These are phyloP conservation scores for Taphrina sp. DNA, from an alignment of 1,139 yeast genomes.

Conservation along the genomic window DNA sequence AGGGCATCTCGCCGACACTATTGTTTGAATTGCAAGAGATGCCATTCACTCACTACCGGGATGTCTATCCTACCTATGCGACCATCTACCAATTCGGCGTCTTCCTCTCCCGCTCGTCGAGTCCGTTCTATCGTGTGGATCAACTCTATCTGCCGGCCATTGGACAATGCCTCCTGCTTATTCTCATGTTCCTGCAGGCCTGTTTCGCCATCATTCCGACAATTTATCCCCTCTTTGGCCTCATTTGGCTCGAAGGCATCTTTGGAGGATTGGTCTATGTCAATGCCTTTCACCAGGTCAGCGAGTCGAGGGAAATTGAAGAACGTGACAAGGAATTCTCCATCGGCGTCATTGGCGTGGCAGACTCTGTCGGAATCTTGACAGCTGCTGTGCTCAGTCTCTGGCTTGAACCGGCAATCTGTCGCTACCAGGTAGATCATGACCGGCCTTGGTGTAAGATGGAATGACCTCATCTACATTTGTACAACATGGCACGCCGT, in stretches of 20 bases:
- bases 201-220: slow-evolving; percentile 58
- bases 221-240: slow-evolving; percentile 60
- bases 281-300: slow-evolving; percentile 76
- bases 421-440: slow-evolving; percentile 57
- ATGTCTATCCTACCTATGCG: slow-evolving; percentile 90
- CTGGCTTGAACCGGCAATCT: slow-evolving; percentile 70
- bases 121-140: slow-evolving; percentile 59
- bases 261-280: slow-evolving; percentile 89
- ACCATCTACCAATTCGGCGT: slow-evolving; percentile 90
- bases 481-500: too few relatives aligned
- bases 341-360: slow-evolving; percentile 88
- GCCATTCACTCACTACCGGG: slow-evolving; percentile 63
- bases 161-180: slow-evolving; percentile 67
- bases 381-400: slow-evolving; percentile 74
- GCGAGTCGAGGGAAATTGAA: slow-evolving; percentile 55
- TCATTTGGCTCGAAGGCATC: slow-evolving; percentile 78
- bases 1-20: slow-evolving; percentile 57
- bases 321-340: slow-evolving; percentile 70
- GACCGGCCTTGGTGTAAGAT: slow-evolving; percentile 48
- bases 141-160: slow-evolving; percentile 61
- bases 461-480: slow-evolving; percentile 25
- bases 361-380: slow-evolving; percentile 86
- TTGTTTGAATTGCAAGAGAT: slow-evolving; percentile 30
- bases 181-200: slow-evolving; percentile 63
- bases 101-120: slow-evolving; percentile 81